Percentiles rank a stretch among this genome's conserved stretches.
phyloP scores from a whole-genome alignment of 2,329 filamentous ascomycete species.

The Stachybotrys elegans region DNA sequence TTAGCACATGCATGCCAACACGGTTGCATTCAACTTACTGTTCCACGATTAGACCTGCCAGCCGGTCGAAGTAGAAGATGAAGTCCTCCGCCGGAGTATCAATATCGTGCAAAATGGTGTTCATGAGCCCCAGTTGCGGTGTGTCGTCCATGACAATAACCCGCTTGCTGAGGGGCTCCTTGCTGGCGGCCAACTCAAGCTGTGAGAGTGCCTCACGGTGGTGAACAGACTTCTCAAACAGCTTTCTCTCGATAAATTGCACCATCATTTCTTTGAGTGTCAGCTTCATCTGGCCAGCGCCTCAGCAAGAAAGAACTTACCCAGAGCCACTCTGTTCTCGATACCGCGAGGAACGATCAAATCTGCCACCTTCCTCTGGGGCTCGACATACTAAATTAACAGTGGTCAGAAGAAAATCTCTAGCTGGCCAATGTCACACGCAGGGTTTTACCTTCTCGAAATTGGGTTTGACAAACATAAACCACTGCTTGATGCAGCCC shows the following conservation, averaged over 20 bases:
- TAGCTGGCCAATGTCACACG: no score
- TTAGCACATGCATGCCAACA: constrained; percentile 12
- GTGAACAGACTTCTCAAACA: constrained; percentile 77
- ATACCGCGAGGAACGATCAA: constrained; percentile 93
- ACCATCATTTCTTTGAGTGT: constrained; percentile 71
- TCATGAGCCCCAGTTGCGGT: constrained; percentile 79
- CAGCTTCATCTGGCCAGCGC: neutral
- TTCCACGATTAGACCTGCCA: constrained; percentile 81
- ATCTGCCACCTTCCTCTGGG: constrained; percentile 86
- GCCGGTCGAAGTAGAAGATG: constrained; percentile 93
- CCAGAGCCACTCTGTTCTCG: constrained; percentile 88
- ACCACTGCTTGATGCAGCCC: constrained; percentile 98
- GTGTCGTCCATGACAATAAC: constrained; percentile 72
- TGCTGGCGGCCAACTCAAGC: constrained; percentile 67
- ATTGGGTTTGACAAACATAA: constrained; percentile 91
- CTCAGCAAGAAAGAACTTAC: constrained; percentile 34
- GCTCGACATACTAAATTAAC: constrained; percentile 74
- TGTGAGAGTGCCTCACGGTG: constrained; percentile 76
- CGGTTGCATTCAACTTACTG: constrained; percentile 39
- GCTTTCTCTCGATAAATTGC: constrained; percentile 83
- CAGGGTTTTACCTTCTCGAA: constrained; percentile 68
- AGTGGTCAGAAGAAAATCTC: no score
- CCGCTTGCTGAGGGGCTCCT: constrained; percentile 67
- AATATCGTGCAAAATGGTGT: constrained; percentile 81
- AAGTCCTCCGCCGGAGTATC: constrained; percentile 81